Base-by-base conservation (phyloP, 1,284 basidiomycete species). In the Heliocybe sulcata region DNA sequence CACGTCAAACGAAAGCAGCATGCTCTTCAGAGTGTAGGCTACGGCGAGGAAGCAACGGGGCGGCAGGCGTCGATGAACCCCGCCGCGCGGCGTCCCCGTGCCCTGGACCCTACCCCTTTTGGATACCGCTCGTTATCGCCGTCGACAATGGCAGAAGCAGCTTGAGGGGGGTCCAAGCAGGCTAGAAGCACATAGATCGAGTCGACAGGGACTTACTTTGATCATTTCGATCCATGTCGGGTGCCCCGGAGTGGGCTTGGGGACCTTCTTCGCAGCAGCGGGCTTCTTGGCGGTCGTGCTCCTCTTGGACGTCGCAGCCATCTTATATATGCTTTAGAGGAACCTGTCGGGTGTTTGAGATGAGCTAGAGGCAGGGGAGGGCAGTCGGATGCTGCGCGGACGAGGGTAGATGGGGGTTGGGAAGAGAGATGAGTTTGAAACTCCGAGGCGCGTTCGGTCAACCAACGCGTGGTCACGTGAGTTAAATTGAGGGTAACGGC, bases 181-280 rank as follows among this genome's bases (percentile, higher is more conserved):
- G 19, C 38, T 42, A 26, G 55, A 42, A 16, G 23, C 54, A 8
- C 51, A 59, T 51, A 45, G 38, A 42, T 16, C 6, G 38, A 8
- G 51, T 49, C 22, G 53, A 51, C 22, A 20, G 55, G 42, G 50
- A 62, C 72, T 65, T 64, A 87, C 87, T 76, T 87, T 88, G 69
- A 89, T 88, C 86, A 89, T 89, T 57, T 89, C 86, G 60, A 82
- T 73, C 85, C 87, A 89, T 59, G 79, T 72, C 10, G 86, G 86
- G 64, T 88, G 87, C 54, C 77, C 65, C 45, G 80, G 65, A 19
- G 72, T 65, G 49, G 79, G 61, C 60, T 71, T 74, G 50, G 71
- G 58, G 38, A 64, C 63, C 65, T 71, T 72, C 70, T 70, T 72
- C 56, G 64, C 61, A 45, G 66, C 55, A 22, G 47, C 47, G n/a